Conservation (phyloP, 331 rosid genomes). For the Malus hybrid region DNA sequence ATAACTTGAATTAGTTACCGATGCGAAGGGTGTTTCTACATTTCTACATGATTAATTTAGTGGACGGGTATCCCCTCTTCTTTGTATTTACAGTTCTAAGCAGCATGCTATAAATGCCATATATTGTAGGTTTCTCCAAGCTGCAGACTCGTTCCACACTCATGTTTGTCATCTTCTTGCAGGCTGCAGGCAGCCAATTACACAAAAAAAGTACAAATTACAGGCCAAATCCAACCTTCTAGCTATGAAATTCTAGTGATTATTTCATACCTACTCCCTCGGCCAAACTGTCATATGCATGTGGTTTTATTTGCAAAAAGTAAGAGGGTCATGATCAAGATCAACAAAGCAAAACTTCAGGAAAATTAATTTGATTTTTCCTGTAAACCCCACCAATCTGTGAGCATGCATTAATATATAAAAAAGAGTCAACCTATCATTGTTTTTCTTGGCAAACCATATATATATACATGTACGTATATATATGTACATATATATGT, state of each 20-base stretch:
- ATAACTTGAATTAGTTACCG: too few species aligned
- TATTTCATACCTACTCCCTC: constrained; percentile 1
- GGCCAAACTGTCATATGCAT: background rate
- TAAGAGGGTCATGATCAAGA: background rate
- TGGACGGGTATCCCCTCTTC: background rate
- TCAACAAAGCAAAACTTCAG: background rate
- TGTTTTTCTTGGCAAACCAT: too few species aligned
- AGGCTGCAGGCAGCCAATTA: constrained; percentile 5
- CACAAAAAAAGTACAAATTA: background rate
- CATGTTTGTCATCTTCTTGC: background rate
- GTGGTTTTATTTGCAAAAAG: background rate
- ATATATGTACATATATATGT: too few species aligned
- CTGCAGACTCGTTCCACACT: background rate
- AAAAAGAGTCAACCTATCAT: too few species aligned
- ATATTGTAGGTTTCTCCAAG: background rate
- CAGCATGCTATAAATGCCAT: background rate
- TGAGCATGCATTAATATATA: background rate
- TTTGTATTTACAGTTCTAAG: background rate
- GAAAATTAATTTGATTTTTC: background rate
- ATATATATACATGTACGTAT: too few species aligned
- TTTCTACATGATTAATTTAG: background rate
- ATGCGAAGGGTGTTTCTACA: too few species aligned
- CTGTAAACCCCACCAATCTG: background rate
- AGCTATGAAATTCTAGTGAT: constrained; percentile 7
- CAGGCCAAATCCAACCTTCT: background rate